Conservation (phyloP, 441 rosid genomes). For the Adansonia gregorii region DNA sequence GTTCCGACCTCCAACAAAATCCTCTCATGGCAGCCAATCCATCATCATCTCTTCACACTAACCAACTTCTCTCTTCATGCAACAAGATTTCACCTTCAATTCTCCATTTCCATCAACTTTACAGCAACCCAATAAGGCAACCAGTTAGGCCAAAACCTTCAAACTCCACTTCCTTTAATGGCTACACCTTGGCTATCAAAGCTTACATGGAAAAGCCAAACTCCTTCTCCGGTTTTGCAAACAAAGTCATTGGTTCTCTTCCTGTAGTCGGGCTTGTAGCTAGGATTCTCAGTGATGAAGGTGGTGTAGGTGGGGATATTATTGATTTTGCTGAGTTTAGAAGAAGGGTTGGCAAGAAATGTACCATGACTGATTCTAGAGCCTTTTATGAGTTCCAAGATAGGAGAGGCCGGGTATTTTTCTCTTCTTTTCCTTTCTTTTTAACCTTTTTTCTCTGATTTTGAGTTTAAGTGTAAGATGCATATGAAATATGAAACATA, state of each 20-base stretch:
- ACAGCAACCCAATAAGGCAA: slow-evolving; percentile 29
- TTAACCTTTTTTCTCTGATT: background rate
- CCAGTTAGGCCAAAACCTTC: slow-evolving; percentile 31
- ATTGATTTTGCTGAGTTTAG: slow-evolving; percentile 96
- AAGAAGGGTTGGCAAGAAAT: slow-evolving; percentile 86
- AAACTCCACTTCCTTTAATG: slow-evolving; percentile 27
- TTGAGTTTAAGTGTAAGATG: too few species aligned
- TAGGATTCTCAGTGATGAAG: slow-evolving; percentile 83
- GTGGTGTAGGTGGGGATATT: slow-evolving; percentile 82
- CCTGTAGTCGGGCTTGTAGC: slow-evolving; percentile 90
- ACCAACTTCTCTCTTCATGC: slow-evolving; percentile 46
- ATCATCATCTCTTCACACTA: slow-evolving; percentile 35
- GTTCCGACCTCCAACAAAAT: background rate
- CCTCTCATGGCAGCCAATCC: slow-evolving; percentile 44
- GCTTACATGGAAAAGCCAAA: slow-evolving; percentile 81
- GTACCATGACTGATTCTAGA: slow-evolving; percentile 66
- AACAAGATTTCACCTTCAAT: slow-evolving; percentile 52
- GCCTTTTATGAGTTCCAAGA: slow-evolving; percentile 94
- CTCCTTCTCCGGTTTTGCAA: slow-evolving; percentile 74
- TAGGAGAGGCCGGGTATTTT: slow-evolving; percentile 67
- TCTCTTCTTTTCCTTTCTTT: background rate
- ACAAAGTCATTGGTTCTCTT: slow-evolving; percentile 78
- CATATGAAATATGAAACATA: too few species aligned
- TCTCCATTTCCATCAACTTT: slow-evolving; percentile 39
- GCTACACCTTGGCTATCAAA: slow-evolving; percentile 44